These are phyloP conservation scores for Combretum micranthum DNA, from an alignment of 345 rosid species.

Conservation along the genomic window DNA sequence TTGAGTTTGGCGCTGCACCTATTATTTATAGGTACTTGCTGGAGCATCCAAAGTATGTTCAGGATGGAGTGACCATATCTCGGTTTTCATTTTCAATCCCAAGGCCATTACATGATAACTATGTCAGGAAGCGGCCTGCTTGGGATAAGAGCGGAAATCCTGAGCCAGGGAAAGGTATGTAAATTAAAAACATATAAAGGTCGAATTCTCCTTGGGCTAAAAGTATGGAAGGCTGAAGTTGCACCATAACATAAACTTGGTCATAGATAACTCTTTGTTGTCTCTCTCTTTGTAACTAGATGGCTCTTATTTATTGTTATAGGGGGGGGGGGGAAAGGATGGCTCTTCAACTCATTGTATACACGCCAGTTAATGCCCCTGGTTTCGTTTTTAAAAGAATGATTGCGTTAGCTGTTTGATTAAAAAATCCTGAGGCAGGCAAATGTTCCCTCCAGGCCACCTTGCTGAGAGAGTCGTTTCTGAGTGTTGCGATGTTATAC, in stretches of 20 bases:
- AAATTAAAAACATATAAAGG: neutral
- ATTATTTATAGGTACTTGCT: slow-evolving; percentile 12
- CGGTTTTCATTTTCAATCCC: slow-evolving; percentile 23
- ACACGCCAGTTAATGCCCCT: too few relatives aligned
- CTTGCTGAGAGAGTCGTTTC: too few relatives aligned
- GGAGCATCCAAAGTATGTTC: slow-evolving; percentile 17
- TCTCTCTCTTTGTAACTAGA: too few relatives aligned
- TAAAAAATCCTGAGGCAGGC: too few relatives aligned
- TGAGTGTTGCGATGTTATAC: too few relatives aligned
- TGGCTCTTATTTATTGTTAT: too few relatives aligned
- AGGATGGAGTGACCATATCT: slow-evolving; percentile 11
- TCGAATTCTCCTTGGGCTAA: neutral
- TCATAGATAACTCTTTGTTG: too few relatives aligned
- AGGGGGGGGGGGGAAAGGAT: too few relatives aligned
- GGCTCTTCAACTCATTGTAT: too few relatives aligned
- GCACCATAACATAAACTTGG: neutral
- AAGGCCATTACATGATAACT: slow-evolving; percentile 19
- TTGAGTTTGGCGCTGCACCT: neutral
- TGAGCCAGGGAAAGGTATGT: slow-evolving; percentile 13
- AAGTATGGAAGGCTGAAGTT: neutral
- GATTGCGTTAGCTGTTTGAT: too few relatives aligned
- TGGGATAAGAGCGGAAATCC: slow-evolving; percentile 8
- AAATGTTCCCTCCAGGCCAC: too few relatives aligned
- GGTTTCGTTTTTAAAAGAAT: too few relatives aligned
- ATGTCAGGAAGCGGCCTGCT: slow-evolving; percentile 19